Percentiles rank a stretch among this genome's conserved stretches.
phyloP scores from a whole-genome alignment of 202 grass and related monocot species.

The Saccharum hybrid region DNA sequence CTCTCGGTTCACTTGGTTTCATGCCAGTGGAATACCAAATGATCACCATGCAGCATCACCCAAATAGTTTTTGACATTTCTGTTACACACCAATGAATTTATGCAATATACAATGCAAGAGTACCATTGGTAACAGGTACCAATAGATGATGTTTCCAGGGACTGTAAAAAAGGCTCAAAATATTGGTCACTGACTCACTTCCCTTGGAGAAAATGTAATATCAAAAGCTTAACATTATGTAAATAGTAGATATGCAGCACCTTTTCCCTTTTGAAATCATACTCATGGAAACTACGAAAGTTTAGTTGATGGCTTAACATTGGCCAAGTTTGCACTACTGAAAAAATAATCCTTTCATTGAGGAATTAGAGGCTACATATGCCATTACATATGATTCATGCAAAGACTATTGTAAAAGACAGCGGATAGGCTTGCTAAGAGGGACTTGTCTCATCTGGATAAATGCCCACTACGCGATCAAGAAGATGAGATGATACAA shows the following conservation, averaged over 20 bases:
- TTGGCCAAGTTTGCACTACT: background rate
- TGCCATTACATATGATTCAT: conserved; percentile 31
- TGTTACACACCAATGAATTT: background rate
- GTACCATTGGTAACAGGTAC: background rate
- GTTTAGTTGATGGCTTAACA: conserved; percentile 11
- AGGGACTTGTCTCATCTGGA: no score
- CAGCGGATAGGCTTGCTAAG: no score
- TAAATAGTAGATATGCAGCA: background rate
- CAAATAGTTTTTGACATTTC: background rate
- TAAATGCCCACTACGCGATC: no score
- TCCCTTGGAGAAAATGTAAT: background rate
- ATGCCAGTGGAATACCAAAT: background rate
- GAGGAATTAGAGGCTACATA: conserved; percentile 11
- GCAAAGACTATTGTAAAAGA: background rate
- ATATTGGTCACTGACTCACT: background rate
- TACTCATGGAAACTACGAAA: conserved; percentile 6
- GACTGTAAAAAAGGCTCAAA: background rate
- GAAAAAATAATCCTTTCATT: background rate
- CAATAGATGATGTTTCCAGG: background rate
- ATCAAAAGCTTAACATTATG: background rate
- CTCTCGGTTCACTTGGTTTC: background rate
- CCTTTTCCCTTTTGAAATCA: background rate
- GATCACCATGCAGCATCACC: background rate
- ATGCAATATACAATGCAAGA: background rate
- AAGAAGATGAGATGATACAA: background rate